phyloP scores from a whole-genome alignment of 1,139 yeast species.

The Yamadazyma songkhlaensis region DNA sequence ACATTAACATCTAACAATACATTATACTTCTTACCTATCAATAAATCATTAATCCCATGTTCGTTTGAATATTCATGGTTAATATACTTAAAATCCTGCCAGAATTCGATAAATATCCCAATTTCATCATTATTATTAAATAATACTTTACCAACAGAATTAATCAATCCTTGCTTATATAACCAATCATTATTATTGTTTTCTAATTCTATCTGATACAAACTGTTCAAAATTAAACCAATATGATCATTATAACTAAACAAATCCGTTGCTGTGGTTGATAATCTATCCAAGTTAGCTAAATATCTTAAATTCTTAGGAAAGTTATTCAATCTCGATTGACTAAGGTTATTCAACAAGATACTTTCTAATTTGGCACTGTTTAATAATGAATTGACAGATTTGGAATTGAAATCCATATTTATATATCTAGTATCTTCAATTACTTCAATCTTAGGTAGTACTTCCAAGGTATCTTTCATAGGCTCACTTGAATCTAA shows the following conservation, averaged over 20 bases:
- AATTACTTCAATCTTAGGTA: slow-evolving; percentile 9
- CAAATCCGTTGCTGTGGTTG: slow-evolving; percentile 30
- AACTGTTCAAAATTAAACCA: slow-evolving; percentile 26
- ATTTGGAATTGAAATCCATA: slow-evolving; percentile 13
- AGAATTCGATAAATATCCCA: slow-evolving; percentile 35
- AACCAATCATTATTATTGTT: slow-evolving; percentile 17
- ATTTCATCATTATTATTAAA: slow-evolving; percentile 27
- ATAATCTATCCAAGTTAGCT: slow-evolving; percentile 35
- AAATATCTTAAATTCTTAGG: slow-evolving; percentile 37
- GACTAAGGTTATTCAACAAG: slow-evolving; percentile 25
- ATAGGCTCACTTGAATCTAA: slow-evolving; percentile 3
- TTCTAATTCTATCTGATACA: slow-evolving; percentile 20
- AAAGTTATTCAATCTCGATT: slow-evolving; percentile 25
- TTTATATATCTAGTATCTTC: slow-evolving; percentile 10
- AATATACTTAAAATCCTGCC: slow-evolving; percentile 34
- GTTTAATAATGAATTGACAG: slow-evolving; percentile 14
- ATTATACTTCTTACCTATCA: slow-evolving; percentile 11
- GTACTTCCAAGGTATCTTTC: not conserved
- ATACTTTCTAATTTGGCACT: slow-evolving; percentile 21
- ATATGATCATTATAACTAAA: slow-evolving; percentile 31
- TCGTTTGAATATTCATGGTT: slow-evolving; percentile 20
- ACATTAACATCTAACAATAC: slow-evolving; percentile 11
- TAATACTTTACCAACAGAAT: slow-evolving; percentile 27
- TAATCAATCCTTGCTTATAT: slow-evolving; percentile 21
- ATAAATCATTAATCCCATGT: slow-evolving; percentile 4